phyloP scores from a whole-genome alignment of 345 rosid genomes.

The Passiflora organensis region DNA sequence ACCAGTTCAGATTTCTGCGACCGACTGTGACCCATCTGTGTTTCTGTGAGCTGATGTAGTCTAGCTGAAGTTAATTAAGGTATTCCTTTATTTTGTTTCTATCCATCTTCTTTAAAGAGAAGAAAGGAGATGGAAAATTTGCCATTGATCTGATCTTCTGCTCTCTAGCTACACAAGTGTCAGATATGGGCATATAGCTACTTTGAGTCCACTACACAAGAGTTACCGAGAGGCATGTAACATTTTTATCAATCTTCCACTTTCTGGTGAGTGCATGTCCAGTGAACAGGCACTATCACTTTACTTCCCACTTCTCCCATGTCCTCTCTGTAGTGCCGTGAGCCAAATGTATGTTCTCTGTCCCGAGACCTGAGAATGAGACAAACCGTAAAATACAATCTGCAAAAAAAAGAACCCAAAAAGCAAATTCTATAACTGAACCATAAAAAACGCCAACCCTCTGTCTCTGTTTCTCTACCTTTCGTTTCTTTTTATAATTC shows the following conservation, averaged over 20 bases:
- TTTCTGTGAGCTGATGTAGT: too few species aligned
- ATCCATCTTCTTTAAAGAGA: background rate
- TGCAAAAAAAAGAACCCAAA: background rate
- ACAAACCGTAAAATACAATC: background rate
- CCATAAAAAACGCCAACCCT: conserved; percentile 7
- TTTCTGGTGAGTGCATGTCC: conserved; percentile 21
- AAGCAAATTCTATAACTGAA: too few species aligned
- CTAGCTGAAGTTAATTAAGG: too few species aligned
- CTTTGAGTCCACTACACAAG: background rate
- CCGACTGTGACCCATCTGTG: too few species aligned
- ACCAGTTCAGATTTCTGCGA: too few species aligned
- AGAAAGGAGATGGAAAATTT: background rate
- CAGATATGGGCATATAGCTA: too few species aligned
- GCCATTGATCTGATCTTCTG: too few species aligned
- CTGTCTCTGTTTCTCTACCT: conserved; percentile 1
- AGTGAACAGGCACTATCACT: conserved; percentile 18
- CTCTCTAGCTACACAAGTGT: too few species aligned
- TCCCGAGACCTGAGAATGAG: background rate
- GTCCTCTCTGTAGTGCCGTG: background rate
- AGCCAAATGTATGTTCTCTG: conserved; percentile 9
- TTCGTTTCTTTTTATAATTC: background rate
- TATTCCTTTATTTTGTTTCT: background rate
- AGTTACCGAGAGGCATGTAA: background rate
- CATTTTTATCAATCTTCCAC: background rate
- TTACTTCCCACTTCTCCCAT: background rate